phyloP scores from a whole-genome alignment of 805 yeast genomes.

The Candida hungchunana region DNA sequence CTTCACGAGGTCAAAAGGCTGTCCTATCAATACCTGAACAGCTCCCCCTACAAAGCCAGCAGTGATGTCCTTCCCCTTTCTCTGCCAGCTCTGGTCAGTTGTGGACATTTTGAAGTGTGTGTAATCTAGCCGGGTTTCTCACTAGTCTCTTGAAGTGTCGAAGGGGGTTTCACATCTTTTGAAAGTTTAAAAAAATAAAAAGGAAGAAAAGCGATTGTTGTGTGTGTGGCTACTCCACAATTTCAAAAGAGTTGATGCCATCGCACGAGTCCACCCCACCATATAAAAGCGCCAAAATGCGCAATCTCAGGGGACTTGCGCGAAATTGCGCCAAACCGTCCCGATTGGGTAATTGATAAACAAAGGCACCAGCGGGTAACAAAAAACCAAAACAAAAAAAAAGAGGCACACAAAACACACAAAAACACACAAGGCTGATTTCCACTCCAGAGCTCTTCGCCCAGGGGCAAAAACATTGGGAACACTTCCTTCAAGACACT shows the following conservation, averaged over 20 bases:
- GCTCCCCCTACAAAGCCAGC: conserved; percentile 96
- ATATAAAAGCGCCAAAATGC: too few relatives aligned
- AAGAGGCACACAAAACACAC: too few relatives aligned
- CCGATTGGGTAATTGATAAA: conserved; percentile 15
- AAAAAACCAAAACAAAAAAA: conserved; percentile 12
- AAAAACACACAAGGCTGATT: too few relatives aligned
- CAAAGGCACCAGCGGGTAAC: conserved; percentile 4
- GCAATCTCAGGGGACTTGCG: not conserved
- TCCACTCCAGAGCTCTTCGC: too few relatives aligned
- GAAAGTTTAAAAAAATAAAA: too few relatives aligned
- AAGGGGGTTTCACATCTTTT: too few relatives aligned
- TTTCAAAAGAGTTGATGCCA: conserved; percentile 9
- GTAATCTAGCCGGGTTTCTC: too few relatives aligned
- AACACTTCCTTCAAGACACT: not conserved
- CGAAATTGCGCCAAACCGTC: conserved; percentile 3
- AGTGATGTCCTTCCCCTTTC: conserved; percentile 47
- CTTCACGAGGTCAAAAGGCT: conserved; percentile 93
- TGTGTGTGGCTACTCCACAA: not conserved
- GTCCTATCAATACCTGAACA: conserved; percentile 88
- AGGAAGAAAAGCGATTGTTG: not conserved
- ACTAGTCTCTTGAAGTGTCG: too few relatives aligned
- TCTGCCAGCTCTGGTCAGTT: conserved; percentile 13
- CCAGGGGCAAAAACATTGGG: too few relatives aligned
- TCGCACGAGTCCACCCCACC: conserved; percentile 14
- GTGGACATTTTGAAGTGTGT: too few relatives aligned